Evolutionary conservation across 345 rosid species (phyloP).

Genomic region (Eucalyptus polyanthemos): DNA sequence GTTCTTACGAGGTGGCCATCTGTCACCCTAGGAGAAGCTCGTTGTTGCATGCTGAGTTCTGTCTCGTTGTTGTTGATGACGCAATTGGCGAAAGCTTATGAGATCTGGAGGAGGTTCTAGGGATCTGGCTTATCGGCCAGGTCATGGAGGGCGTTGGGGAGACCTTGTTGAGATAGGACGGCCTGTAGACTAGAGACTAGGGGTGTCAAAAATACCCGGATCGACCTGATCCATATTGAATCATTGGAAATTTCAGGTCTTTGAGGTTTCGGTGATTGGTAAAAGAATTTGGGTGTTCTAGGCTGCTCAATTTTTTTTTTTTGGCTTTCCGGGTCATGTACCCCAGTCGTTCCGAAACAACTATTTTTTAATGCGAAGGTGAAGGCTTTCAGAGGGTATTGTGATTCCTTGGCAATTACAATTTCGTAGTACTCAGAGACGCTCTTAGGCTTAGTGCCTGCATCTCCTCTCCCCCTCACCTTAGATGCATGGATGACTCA

Average conservation of each 20-base stretch:
- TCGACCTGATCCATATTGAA: fast-evolving
- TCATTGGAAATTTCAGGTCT: neutral
- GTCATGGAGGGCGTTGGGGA: neutral
- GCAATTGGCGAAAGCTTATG: neutral
- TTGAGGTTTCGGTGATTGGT: neutral
- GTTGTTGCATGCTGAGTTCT: neutral
- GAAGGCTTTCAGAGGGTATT: neutral
- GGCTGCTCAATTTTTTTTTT: neutral
- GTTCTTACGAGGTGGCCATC: neutral
- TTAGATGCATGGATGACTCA: neutral
- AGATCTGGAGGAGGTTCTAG: neutral
- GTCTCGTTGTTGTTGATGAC: neutral
- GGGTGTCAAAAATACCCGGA: neutral
- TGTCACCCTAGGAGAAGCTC: neutral
- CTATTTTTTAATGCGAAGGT: neutral
- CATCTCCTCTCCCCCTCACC: neutral
- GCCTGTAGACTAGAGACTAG: neutral
- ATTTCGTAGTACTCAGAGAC: neutral
- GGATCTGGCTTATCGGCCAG: neutral
- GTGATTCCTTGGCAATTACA: neutral
- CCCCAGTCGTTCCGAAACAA: neutral
- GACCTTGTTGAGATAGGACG: neutral
- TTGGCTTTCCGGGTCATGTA: neutral
- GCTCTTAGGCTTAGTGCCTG: neutral
- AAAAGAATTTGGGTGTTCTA: neutral